Evolutionary conservation across 441 rosid genomes (phyloP), one percentile per base, ranked within the genome.

Genomic region (Omphalea diandra): DNA sequence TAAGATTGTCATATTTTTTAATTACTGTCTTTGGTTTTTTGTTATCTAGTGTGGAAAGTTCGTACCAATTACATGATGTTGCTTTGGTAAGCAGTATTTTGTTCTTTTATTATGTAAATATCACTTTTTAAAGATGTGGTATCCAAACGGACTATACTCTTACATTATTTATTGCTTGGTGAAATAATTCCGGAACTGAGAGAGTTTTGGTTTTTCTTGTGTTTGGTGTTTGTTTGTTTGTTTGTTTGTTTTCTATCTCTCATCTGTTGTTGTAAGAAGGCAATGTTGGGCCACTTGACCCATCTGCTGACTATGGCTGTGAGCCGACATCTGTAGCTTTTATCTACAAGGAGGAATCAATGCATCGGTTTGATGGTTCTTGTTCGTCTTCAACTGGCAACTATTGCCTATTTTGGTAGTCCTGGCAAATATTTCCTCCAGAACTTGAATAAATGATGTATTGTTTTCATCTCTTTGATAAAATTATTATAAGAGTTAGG

Each of bases 271-370:
- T 84, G 81, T 86, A 81, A 88, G 90, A 90, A 86, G 97, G 96
- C 86, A 89, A 84, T 85, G 81, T 89, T 80, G 95, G 91, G 91
- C 81, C 84, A 81, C 87, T 89, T 82, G 85, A 81, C 95, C 92
- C 86, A 83, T 91, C 77, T 86, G 91, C 85, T 88, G 91, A 88
- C 94, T 26, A 54, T 86, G 84, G 90, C 89, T 78, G 86, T 94
- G 97, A 83, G 88, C 92, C 82, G 88, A 89, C 90, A 78, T 82
- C 96, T 85, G 85, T 90, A 82, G 89, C 92, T 80, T 85, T 86
- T 83, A 80, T 90, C 83, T 86, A 76, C 97, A 83, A 86, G 89
- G 93, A 90, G 86, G 91, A 89, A 73, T 77, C 91, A 58, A 80
- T 85, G 84, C 90, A 80, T 79, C 75, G 78, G 84, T 83, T n/a